phyloP scores from a whole-genome alignment of 306 rosid species.

The Cicer pinnatifidum region DNA sequence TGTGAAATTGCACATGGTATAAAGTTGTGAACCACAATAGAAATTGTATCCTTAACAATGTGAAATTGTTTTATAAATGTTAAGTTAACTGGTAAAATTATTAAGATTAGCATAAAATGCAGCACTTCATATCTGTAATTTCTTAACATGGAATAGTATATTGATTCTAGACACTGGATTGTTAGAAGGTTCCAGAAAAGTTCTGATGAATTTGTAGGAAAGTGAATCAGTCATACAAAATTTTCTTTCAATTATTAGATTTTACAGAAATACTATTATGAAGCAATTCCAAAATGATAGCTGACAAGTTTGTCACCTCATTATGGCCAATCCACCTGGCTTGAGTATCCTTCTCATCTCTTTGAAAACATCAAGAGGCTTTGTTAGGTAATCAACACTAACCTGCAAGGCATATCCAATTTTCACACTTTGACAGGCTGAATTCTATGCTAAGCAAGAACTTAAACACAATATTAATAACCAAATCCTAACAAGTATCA shows the following conservation, averaged over 20 bases:
- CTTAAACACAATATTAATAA: background rate
- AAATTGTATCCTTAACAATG: background rate
- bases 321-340: slow-evolving; percentile 81
- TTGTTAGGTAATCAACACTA: slow-evolving; percentile 79
- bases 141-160: slow-evolving; percentile 20
- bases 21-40: slow-evolving; percentile 10
- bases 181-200: background rate
- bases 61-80: background rate
- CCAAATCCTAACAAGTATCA: background rate
- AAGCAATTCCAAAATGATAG: slow-evolving; percentile 21
- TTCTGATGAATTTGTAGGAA: slow-evolving; percentile 14
- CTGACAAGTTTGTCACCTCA: slow-evolving; percentile 59
- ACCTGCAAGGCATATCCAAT: slow-evolving; percentile 59
- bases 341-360: slow-evolving; percentile 73
- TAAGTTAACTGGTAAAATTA: background rate
- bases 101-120: background rate
- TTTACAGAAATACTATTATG: slow-evolving; percentile 15
- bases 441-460: slow-evolving; percentile 16
- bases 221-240: slow-evolving; percentile 5
- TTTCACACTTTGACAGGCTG: slow-evolving; percentile 10
- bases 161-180: slow-evolving; percentile 4
- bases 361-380: slow-evolving; percentile 75
- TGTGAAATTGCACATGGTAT: background rate
- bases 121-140: slow-evolving; percentile 6
- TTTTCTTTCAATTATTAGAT: slow-evolving; percentile 22